These are phyloP conservation scores for Stagonosporopsis vannaccii DNA, from an alignment of 2,329 filamentous ascomycete genomes.

Conservation along the genomic window DNA sequence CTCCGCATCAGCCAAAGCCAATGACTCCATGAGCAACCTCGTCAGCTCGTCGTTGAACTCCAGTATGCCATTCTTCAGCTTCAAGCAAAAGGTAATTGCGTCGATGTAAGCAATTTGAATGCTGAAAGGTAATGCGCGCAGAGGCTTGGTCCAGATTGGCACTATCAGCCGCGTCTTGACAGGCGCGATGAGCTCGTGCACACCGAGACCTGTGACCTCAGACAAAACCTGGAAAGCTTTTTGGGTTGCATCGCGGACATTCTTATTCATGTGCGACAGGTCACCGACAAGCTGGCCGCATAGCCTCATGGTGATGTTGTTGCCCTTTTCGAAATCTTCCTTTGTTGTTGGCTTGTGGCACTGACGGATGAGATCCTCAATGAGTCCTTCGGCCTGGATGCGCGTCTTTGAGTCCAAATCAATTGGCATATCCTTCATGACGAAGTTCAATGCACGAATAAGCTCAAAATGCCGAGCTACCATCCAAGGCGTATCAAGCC, in stretches of 20 bases:
- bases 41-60: constrained; percentile 92
- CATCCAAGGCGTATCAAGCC: constrained; percentile 85
- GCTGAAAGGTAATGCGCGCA: constrained; percentile 89
- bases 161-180: constrained; percentile 89
- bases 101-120: constrained; percentile 99
- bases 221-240: constrained; percentile 82
- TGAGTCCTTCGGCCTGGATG: constrained; percentile 79
- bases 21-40: constrained; percentile 87
- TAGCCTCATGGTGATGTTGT: constrained; percentile 74
- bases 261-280: constrained; percentile 92
- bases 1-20: constrained; percentile 91
- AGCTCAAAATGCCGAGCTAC: constrained; percentile 84
- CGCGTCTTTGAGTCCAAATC: constrained; percentile 92
- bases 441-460: constrained; percentile 89
- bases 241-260: constrained; percentile 88
- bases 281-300: constrained; percentile 88
- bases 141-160: constrained; percentile 93
- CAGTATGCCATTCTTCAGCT: constrained; percentile 86
- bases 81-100: constrained; percentile 93
- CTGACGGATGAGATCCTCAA: constrained; percentile 78
- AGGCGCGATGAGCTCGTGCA: constrained; percentile 87
- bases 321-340: constrained; percentile 74
- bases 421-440: constrained; percentile 97
- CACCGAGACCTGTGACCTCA: constrained; percentile 75
- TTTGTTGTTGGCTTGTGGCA: constrained; percentile 83